Evolutionary conservation across 495 filamentous ascomycete species (phyloP).

Genomic region (Hypoxylon crocopeplum): DNA sequence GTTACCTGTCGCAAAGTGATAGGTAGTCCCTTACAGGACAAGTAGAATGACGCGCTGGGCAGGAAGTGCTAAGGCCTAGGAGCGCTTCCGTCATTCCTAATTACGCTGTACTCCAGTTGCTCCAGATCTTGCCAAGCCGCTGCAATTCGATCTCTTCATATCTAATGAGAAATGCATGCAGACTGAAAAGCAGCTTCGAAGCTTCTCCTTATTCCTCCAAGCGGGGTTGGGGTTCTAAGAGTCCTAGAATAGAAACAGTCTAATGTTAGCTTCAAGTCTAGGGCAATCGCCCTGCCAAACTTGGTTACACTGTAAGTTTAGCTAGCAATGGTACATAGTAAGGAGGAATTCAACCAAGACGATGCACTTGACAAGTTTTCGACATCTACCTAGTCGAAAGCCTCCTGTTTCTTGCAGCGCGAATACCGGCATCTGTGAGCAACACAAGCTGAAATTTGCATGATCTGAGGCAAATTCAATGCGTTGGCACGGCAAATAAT

Average conservation of each 20-base stretch:
- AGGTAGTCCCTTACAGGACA: too few relatives aligned
- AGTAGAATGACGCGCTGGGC: too few relatives aligned
- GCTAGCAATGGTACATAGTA: neutral
- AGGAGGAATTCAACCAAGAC: neutral
- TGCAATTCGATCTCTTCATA: too few relatives aligned
- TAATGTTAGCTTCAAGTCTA: slow-evolving; percentile 7
- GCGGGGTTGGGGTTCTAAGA: neutral
- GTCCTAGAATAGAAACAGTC: slow-evolving; percentile 21
- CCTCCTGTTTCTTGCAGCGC: neutral
- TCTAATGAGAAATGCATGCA: too few relatives aligned
- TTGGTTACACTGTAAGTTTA: neutral
- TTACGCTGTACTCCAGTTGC: too few relatives aligned
- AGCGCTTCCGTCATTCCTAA: too few relatives aligned
- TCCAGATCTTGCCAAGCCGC: too few relatives aligned
- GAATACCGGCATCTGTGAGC: slow-evolving; percentile 6
- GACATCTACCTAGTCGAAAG: slow-evolving; percentile 12
- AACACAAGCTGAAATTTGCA: slow-evolving; percentile 42
- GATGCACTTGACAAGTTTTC: too few relatives aligned
- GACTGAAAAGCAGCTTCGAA: neutral
- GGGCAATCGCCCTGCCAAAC: slow-evolving; percentile 1
- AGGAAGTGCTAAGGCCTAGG: too few relatives aligned
- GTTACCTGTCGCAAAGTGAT: too few relatives aligned
- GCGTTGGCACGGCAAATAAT: slow-evolving; percentile 15
- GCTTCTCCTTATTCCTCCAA: neutral
- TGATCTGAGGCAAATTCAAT: slow-evolving; percentile 27